Percentiles rank a stretch among this genome's conserved stretches.
Evolutionary conservation across 2,329 filamentous ascomycete genomes (phyloP).

Genomic region (Aspergillus ibericus): DNA sequence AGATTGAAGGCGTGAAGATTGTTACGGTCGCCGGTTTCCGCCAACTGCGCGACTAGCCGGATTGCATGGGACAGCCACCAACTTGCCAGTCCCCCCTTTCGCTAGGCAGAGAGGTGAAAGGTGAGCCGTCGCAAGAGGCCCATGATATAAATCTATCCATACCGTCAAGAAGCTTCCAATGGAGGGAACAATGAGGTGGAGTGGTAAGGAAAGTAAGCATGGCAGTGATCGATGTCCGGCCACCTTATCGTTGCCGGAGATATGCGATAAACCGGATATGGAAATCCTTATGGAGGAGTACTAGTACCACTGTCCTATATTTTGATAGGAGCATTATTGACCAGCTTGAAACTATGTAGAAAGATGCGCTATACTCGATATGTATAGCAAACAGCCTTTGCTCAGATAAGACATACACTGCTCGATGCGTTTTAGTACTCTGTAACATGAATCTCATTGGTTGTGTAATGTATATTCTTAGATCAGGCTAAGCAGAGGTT

Average conservation of each 20-base stretch:
- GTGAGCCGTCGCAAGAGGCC: not conserved
- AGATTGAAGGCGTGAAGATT: conserved; percentile 25
- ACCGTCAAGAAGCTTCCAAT: too few species aligned
- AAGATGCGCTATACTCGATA: too few species aligned
- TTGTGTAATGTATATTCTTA: too few species aligned
- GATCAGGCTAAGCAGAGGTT: too few species aligned
- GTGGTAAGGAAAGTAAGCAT: not conserved
- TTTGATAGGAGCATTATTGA: not conserved
- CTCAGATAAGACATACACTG: too few species aligned
- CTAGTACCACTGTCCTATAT: not conserved
- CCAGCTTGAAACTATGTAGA: not conserved
- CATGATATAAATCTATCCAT: not conserved
- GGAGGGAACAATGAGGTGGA: not conserved
- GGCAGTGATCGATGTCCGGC: not conserved
- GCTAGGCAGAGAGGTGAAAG: too few species aligned
- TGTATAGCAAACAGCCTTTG: too few species aligned
- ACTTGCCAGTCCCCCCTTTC: not conserved
- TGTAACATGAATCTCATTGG: too few species aligned
- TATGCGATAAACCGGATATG: conserved; percentile 1
- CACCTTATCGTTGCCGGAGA: not conserved
- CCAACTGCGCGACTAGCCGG: conserved; percentile 21
- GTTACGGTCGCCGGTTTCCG: conserved; percentile 27
- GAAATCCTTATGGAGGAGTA: not conserved
- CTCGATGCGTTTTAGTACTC: too few species aligned
- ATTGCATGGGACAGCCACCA: not conserved